phyloP scores from a whole-genome alignment of 805 yeast genomes.

The Spathaspora girioi region DNA sequence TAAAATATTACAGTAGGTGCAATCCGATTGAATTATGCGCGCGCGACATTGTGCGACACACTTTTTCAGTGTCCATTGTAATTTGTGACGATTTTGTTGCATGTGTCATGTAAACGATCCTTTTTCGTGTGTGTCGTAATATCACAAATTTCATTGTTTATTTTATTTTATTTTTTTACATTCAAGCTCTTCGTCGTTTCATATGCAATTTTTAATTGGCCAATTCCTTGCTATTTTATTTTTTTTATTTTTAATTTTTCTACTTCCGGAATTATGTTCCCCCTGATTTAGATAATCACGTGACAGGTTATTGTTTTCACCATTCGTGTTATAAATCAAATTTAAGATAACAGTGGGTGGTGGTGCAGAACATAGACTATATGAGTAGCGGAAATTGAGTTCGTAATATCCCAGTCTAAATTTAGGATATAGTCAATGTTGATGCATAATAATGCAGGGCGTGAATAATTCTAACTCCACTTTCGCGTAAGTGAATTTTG shows the following conservation, averaged over 20 bases:
- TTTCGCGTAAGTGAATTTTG: too few relatives aligned
- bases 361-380: too few relatives aligned
- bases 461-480: too few relatives aligned
- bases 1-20: too few relatives aligned
- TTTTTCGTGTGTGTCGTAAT: not conserved
- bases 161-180: not conserved
- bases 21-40: too few relatives aligned
- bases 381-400: too few relatives aligned
- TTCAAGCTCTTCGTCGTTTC: not conserved
- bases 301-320: not conserved
- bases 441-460: too few relatives aligned
- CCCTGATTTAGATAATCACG: not conserved
- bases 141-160: not conserved
- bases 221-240: not conserved
- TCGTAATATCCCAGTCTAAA: too few relatives aligned
- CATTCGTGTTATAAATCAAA: not conserved
- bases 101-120: not conserved
- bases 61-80: too few relatives aligned
- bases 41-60: too few relatives aligned
- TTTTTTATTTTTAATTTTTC: constrained; percentile 1
- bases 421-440: too few relatives aligned
- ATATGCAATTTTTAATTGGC: not conserved
- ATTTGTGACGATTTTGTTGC: not conserved
- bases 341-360: too few relatives aligned
- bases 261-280: not conserved